Evolutionary conservation across 2,329 filamentous ascomycete genomes (phyloP).

Genomic region (Torrubiella hemipterigena): DNA sequence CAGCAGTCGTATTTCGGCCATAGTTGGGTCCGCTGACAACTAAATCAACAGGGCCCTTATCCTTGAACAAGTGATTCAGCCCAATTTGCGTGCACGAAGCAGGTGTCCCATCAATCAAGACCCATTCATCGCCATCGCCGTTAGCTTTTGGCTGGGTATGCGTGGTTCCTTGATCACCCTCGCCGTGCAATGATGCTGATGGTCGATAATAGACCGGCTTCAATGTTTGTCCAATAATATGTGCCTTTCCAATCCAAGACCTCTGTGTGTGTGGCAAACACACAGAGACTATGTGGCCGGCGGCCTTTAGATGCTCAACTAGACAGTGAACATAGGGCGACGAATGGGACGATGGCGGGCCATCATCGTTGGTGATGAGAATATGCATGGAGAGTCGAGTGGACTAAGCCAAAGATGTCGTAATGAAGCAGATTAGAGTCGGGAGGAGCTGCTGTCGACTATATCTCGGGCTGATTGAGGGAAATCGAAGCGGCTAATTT

Average conservation of each 20-base stretch:
- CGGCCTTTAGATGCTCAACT: conserved; percentile 55
- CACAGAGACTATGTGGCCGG: conserved; percentile 81
- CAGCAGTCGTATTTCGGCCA: conserved; percentile 68
- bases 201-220: conserved; percentile 75
- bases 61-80: conserved; percentile 65
- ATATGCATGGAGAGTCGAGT: conserved; percentile 50
- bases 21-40: conserved; percentile 76
- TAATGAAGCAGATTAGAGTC: no score
- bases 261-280: conserved; percentile 84
- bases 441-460: no score
- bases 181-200: conserved; percentile 25
- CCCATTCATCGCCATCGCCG: conserved; percentile 59
- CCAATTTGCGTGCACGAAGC: conserved; percentile 76
- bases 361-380: conserved; percentile 67
- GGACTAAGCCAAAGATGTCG: no score
- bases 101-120: conserved; percentile 70
- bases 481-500: neutral
- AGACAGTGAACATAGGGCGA: conserved; percentile 73
- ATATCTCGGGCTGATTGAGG: no score
- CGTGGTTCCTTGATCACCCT: conserved; percentile 47
- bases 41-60: conserved; percentile 60
- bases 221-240: conserved; percentile 82
- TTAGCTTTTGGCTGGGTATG: conserved; percentile 44
- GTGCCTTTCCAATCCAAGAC: conserved; percentile 97
- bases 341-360: conserved; percentile 64